These are phyloP conservation scores for Spathaspora sp. DNA, from an alignment of 805 yeast genomes.

Conservation along the genomic window DNA sequence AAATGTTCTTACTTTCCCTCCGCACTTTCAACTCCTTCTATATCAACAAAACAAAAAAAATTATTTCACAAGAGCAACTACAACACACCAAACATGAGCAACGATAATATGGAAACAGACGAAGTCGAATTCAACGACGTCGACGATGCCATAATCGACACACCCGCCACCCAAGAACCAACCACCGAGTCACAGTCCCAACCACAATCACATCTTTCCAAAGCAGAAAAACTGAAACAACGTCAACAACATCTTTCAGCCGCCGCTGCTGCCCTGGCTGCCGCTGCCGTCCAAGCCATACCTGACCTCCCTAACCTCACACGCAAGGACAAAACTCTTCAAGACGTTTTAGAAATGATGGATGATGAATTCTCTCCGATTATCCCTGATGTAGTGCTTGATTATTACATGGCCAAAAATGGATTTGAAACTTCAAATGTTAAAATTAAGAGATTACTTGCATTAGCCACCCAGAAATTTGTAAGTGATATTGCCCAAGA, in stretches of 20 bases:
- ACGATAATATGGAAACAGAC: neutral
- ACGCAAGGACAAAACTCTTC: conserved; percentile 74
- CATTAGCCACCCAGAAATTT: conserved; percentile 94
- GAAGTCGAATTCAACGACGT: conserved; percentile 21
- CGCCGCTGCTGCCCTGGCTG: conserved; percentile 8
- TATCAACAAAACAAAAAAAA: neutral
- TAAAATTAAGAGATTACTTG: conserved; percentile 72
- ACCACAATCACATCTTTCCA: conserved; percentile 5
- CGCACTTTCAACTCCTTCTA: neutral
- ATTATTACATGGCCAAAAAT: conserved; percentile 79
- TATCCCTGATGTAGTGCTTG: conserved; percentile 95
- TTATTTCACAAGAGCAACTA: too few relatives aligned
- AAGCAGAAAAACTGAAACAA: conserved; percentile 6
- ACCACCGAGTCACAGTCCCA: conserved; percentile 3
- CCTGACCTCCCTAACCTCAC: conserved; percentile 66
- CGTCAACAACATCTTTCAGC: conserved; percentile 8
- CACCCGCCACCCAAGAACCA: neutral
- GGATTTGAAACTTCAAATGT: conserved; percentile 81
- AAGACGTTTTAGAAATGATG: conserved; percentile 83
- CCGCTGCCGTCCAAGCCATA: conserved; percentile 13
- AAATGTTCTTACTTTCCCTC: neutral
- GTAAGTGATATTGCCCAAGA: conserved; percentile 92
- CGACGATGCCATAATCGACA: conserved; percentile 9
- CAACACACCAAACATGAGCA: conserved; percentile 8
- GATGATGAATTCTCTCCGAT: conserved; percentile 88